Evolutionary conservation across 306 rosid species (phyloP).

Genomic region (Acacia melanoxylon): DNA sequence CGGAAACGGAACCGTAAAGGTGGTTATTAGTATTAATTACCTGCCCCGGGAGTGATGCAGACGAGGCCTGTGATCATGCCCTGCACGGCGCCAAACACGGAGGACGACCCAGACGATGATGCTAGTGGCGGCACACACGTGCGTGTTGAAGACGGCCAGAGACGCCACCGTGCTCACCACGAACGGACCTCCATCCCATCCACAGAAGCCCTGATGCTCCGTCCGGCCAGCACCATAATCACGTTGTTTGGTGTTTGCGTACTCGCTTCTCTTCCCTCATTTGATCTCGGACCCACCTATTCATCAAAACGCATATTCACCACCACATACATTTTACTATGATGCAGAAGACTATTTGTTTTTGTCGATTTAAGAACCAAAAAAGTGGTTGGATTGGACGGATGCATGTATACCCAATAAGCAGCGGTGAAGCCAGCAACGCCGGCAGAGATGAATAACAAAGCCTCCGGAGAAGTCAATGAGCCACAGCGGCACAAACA

Average conservation of each 20-base stretch:
- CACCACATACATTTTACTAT: not conserved
- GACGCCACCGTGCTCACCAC: constrained; percentile 42
- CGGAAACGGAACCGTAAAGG: not conserved
- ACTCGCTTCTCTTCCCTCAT: constrained; percentile 23
- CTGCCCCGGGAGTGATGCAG: constrained; percentile 57
- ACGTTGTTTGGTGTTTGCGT: constrained; percentile 46
- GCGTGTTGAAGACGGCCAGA: constrained; percentile 53
- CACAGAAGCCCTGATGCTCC: constrained; percentile 60
- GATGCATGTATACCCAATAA: constrained; percentile 41
- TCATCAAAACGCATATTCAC: too few relatives aligned
- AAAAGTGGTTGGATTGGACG: not conserved
- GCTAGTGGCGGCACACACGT: constrained; percentile 47
- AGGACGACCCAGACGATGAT: constrained; percentile 43
- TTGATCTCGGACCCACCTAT: constrained; percentile 45
- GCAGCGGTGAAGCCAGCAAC: constrained; percentile 58
- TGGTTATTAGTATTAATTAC: not conserved
- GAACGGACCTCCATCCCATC: constrained; percentile 52
- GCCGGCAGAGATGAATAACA: constrained; percentile 51
- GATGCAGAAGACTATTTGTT: not conserved
- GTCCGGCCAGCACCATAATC: constrained; percentile 46
- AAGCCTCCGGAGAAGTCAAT: constrained; percentile 57
- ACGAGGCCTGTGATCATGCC: constrained; percentile 62
- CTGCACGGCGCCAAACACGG: constrained; percentile 48
- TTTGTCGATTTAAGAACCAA: not conserved
- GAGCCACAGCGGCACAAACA: constrained; percentile 58